Conservation (phyloP, 78 protist species). For the Isochrysis galbana region DNA sequence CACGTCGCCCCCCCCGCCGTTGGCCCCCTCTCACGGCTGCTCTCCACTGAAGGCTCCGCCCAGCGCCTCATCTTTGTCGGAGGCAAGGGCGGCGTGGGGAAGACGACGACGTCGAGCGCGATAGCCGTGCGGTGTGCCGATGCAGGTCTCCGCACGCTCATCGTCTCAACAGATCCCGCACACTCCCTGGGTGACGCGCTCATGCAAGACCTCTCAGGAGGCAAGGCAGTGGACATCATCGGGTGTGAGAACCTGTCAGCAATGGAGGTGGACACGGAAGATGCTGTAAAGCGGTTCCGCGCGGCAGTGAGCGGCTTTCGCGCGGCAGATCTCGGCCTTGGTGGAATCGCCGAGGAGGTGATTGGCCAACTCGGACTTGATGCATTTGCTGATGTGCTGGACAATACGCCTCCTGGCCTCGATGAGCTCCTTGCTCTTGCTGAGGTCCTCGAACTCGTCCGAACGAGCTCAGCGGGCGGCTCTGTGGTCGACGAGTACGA, state of each 20-base stretch:
- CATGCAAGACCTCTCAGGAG: constrained; percentile 9
- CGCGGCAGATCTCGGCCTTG: constrained; percentile 29
- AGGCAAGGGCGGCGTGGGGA: constrained; percentile 73
- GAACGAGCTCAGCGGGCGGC: neutral
- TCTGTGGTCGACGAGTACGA: neutral
- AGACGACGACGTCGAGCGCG: constrained; percentile 50
- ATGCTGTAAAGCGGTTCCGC: constrained; percentile 5
- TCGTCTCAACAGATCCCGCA: constrained; percentile 70
- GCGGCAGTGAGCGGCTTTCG: constrained; percentile 1
- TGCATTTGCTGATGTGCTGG: constrained; percentile 39
- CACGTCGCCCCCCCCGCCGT: too few relatives aligned
- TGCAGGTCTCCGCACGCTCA: constrained; percentile 24
- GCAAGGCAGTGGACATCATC: neutral
- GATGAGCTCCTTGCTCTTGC: constrained; percentile 50
- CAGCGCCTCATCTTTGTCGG: constrained; percentile 57
- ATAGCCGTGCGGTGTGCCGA: constrained; percentile 47
- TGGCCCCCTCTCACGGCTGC: too few relatives aligned
- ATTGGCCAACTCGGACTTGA: constrained; percentile 25
- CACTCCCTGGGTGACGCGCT: constrained; percentile 61
- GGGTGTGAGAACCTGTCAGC: constrained; percentile 21
- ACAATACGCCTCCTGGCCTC: constrained; percentile 36
- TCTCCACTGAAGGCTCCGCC: neutral
- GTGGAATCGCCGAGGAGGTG: constrained; percentile 27
- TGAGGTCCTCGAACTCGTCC: neutral
- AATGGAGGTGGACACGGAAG: constrained; percentile 46